phyloP scores from a whole-genome alignment of 148 eudicot species.

The Rhododendron williamsianum region DNA sequence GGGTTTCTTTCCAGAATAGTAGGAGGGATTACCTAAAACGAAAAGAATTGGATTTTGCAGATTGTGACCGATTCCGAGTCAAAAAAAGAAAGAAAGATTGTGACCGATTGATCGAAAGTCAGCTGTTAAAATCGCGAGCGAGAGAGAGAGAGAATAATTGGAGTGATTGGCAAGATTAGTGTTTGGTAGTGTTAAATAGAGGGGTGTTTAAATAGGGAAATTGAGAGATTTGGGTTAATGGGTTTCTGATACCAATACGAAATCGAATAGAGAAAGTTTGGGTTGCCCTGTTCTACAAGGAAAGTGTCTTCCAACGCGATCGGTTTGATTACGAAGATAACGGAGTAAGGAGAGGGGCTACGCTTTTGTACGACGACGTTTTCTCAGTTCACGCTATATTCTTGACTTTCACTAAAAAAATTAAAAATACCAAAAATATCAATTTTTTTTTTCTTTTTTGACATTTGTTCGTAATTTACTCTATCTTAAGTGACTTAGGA shows the following conservation, averaged over 20 bases:
- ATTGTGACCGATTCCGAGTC: conserved; percentile 4
- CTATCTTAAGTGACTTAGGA: too few species aligned
- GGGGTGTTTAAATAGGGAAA: not conserved
- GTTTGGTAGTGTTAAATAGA: not conserved
- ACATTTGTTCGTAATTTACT: too few species aligned
- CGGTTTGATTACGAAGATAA: not conserved
- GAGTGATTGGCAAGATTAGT: not conserved
- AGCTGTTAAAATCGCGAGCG: not conserved
- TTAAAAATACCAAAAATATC: too few species aligned
- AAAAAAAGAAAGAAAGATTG: not conserved
- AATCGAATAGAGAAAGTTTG: not conserved
- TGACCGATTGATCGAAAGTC: not conserved
- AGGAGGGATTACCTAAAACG: conserved; percentile 15
- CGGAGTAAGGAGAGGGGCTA: not conserved
- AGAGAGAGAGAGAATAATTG: not conserved
- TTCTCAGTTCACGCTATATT: too few species aligned
- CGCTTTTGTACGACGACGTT: too few species aligned
- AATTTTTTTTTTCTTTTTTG: too few species aligned
- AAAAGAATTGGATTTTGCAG: conserved; percentile 16
- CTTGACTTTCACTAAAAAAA: too few species aligned
- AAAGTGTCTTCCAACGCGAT: not conserved
- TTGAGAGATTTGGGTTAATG: not conserved
- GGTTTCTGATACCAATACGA: conserved; percentile 16
- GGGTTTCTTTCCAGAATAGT: conserved; percentile 1
- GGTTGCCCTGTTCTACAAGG: conserved; percentile 3